Percentiles rank a stretch among this genome's conserved stretches.
Evolutionary conservation across 2,329 filamentous ascomycete species (phyloP).

Genomic region (Sporothrix phasma): DNA sequence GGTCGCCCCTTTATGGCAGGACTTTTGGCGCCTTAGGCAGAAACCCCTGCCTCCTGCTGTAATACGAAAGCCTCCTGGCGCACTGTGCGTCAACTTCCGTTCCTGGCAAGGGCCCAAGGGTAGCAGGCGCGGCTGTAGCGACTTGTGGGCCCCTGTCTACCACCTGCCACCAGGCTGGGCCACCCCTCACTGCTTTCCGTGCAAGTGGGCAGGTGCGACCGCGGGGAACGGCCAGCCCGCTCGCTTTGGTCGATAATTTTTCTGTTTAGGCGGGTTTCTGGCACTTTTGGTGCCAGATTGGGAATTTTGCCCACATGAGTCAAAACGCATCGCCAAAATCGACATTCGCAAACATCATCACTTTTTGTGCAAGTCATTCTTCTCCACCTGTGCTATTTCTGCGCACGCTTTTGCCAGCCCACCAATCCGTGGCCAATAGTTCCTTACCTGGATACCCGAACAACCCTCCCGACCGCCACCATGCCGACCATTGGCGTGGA

Average conservation of each 20-base stretch:
- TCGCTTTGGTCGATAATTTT: constrained; percentile 4
- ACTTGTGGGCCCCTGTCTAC: not conserved
- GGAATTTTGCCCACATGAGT: constrained; percentile 12
- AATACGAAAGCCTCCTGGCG: too few species aligned
- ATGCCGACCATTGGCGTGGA: constrained; percentile 90
- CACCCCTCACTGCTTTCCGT: constrained; percentile 10
- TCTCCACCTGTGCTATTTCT: not conserved
- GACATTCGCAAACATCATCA: not conserved
- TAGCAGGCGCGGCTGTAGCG: not conserved
- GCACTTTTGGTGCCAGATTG: not conserved
- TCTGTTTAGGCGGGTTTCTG: constrained; percentile 1
- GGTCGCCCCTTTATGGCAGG: not conserved
- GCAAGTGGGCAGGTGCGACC: not conserved
- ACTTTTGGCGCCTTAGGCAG: constrained; percentile 10
- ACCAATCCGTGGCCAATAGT: not conserved
- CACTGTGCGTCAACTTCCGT: not conserved
- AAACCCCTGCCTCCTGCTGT: not conserved
- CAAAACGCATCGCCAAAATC: constrained; percentile 1
- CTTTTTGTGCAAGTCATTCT: not conserved
- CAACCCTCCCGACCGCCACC: not conserved
- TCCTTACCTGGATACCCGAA: not conserved
- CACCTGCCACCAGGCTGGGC: constrained; percentile 1
- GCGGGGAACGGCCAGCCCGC: not conserved
- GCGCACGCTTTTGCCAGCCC: not conserved
- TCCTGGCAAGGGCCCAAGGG: not conserved